A percentile compares a stretch with the other conserved stretches of the same genome.
These are phyloP conservation scores for Solanum habrochaites DNA, from an alignment of 257 asterid genomes.

Conservation along the genomic window DNA sequence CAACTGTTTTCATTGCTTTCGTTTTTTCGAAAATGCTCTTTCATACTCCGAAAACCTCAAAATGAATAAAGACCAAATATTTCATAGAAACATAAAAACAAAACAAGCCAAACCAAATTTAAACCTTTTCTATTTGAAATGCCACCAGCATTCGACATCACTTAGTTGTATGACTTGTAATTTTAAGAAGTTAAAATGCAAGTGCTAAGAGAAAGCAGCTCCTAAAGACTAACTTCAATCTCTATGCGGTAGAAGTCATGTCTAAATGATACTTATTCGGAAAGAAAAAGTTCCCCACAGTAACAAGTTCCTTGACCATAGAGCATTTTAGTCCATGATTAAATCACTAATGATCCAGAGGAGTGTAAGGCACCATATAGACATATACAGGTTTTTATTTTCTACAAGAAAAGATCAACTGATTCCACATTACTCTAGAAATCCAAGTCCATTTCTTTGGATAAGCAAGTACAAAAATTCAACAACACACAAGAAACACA, in stretches of 20 bases:
- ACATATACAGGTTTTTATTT: not conserved
- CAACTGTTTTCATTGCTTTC: not conserved
- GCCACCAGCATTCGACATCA: not conserved
- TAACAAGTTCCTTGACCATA: not conserved
- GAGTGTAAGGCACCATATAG: not conserved
- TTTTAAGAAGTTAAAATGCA: not conserved
- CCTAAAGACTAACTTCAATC: not conserved
- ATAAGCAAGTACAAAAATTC: not conserved
- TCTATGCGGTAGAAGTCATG: not conserved
- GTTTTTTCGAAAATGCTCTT: not conserved
- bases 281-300: not conserved
- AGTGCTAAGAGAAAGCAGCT: not conserved
- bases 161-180: not conserved
- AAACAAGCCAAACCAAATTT: not conserved
- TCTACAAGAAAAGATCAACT: not conserved
- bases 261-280: not conserved
- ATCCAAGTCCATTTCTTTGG: not conserved
- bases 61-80: not conserved
- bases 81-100: not conserved
- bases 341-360: not conserved
- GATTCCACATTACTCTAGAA: not conserved
- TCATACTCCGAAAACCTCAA: not conserved
- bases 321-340: not conserved
- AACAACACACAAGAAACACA: not conserved
- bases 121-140: not conserved